Percentiles rank a stretch among this genome's conserved stretches.
Conservation (phyloP, 179 eudicot species). For the Drosera spatulata region DNA sequence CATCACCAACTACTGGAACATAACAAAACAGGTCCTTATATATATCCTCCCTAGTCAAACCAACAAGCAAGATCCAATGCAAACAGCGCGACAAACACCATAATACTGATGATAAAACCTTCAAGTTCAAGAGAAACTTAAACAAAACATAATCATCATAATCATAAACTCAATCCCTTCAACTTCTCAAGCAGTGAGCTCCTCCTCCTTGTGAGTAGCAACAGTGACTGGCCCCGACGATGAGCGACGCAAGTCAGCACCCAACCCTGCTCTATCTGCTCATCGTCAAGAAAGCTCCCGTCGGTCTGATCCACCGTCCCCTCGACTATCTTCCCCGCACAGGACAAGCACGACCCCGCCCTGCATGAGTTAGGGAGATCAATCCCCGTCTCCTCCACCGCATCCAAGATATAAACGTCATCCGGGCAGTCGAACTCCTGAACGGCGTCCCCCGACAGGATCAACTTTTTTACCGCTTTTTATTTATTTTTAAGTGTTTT, state of each 20-base stretch:
- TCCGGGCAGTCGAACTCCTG: slow-evolving; percentile 34
- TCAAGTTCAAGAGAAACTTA: background rate
- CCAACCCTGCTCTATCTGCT: slow-evolving; percentile 41
- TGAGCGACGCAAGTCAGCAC: slow-evolving; percentile 80
- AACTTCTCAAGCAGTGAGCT: slow-evolving; percentile 24
- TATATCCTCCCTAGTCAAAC: too few species aligned
- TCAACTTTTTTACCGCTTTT: slow-evolving; percentile 13
- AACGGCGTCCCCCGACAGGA: slow-evolving; percentile 34
- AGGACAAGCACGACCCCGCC: slow-evolving; percentile 76
- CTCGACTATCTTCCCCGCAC: slow-evolving; percentile 43
- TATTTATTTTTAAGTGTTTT: too few species aligned
- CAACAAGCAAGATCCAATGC: too few species aligned
- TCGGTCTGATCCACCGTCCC: slow-evolving; percentile 69
- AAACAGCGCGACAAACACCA: too few species aligned
- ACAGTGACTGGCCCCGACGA: slow-evolving; percentile 43
- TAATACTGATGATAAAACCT: background rate
- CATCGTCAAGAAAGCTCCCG: slow-evolving; percentile 66
- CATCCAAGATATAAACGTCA: slow-evolving; percentile 56
- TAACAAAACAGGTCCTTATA: background rate
- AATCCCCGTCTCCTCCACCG: slow-evolving; percentile 49
- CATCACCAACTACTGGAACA: background rate
- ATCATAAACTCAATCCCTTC: background rate
- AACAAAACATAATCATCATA: background rate
- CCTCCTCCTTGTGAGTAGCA: slow-evolving; percentile 84
- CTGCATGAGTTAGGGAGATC: slow-evolving; percentile 84